Evolutionary conservation across 306 rosid genomes (phyloP), one percentile per base, ranked within the genome.

Genomic region (Citrullus amarus): DNA sequence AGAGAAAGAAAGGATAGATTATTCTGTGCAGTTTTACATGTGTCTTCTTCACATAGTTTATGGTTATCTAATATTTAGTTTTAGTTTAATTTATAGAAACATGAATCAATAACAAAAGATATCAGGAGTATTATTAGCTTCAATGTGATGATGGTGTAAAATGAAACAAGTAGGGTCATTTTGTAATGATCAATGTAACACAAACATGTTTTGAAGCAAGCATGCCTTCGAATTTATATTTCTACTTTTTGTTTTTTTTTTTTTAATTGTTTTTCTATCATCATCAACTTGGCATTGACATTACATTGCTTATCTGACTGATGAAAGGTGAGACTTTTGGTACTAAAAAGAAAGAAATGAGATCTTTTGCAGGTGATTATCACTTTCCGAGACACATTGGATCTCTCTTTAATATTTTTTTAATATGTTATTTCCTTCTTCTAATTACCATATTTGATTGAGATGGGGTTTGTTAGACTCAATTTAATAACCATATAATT

Each of bases 51-150:
- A 32, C 44, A 74, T 34, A 17, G 78, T 74, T 74, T 54, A 12
- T 50, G 4, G 78, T 18, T 54, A 53, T 53, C 17, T 30, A 53
- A 32, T 53, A 20, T 34, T 53, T 32, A 2, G 28, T 53, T 72
- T 32, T 50, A 72, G 30, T 72, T 72, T 50, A 72, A 50, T 72
- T 72, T 72, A 72, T 72, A 72, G 77, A 50, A 72, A 48, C 15
- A 50, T 28, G 32, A 72, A 50, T 71, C 20, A 71, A 71, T 6
- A 16, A 14, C 25, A 72, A 50, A 50, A 72, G 54, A 9, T 8
- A 70, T 46, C 38, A 14, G 41, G 22, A 68, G 36, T 1, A 53
- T 6, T 7, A 1, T 69, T 6, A 44, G 36, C n/a, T 71, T 46
- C 76, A 46, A 15, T 28, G 41, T 48, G 41, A 0, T 48, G 20